Percentiles rank a stretch among this genome's conserved stretches.
These are phyloP conservation scores for Myriosclerotinia scirpicola DNA, from an alignment of 2,329 filamentous ascomycete genomes.

Conservation along the genomic window DNA sequence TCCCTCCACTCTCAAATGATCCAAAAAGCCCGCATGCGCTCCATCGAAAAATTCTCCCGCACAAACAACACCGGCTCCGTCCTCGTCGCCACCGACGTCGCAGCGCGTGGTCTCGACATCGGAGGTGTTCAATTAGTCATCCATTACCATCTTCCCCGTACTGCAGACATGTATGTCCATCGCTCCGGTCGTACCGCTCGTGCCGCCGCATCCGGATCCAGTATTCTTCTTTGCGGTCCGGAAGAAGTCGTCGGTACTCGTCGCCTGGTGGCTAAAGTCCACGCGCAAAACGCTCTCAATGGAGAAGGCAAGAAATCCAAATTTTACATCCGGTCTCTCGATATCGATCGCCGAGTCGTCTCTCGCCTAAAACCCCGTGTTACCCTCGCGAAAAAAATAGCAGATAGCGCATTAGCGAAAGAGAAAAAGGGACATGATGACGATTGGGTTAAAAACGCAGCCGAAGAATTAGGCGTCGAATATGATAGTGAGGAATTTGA, in stretches of 20 bases:
- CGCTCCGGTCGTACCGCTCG: conserved; percentile 92
- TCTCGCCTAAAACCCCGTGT: conserved; percentile 74
- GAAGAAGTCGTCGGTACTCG: conserved; percentile 87
- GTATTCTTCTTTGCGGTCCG: conserved; percentile 83
- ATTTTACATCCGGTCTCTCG: conserved; percentile 75
- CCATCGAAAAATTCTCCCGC: conserved; percentile 82
- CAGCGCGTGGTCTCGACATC: conserved; percentile 91
- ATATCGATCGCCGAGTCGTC: conserved; percentile 79
- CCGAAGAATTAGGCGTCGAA: conserved; percentile 90
- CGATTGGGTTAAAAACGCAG: conserved; percentile 78
- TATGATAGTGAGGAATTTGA: conserved; percentile 89
- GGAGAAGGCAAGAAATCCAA: conserved; percentile 49
- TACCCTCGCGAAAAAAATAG: conserved; percentile 79
- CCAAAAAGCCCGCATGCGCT: conserved; percentile 92
- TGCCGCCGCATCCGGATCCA: conserved; percentile 73
- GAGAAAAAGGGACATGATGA: conserved; percentile 83
- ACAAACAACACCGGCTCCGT: conserved; percentile 60
- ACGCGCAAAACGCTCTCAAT: conserved; percentile 56
- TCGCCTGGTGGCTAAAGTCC: conserved; percentile 83
- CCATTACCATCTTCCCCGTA: conserved; percentile 91
- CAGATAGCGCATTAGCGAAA: conserved; percentile 80
- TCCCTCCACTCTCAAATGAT: conserved; percentile 91
- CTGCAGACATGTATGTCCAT: conserved; percentile 93
- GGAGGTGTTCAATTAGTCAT: conserved; percentile 84
- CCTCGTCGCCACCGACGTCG: conserved; percentile 89